Base-by-base conservation (phyloP, 371 early-diverging fungal species). In the Choanephora cucurbitarum region DNA sequence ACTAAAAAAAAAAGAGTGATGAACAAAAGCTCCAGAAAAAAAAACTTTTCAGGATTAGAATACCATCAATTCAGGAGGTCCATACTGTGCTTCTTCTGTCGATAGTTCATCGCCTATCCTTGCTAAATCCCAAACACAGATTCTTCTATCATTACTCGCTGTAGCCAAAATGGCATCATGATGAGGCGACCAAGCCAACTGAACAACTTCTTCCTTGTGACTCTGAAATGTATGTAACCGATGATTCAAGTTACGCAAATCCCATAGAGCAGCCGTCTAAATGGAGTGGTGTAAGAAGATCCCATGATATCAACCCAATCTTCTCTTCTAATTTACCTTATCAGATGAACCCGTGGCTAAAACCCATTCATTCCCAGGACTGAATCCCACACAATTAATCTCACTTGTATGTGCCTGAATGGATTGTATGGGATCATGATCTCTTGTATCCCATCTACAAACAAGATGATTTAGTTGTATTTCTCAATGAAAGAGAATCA, bases 341-440 rank as follows among this genome's bases (percentile, higher is more conserved):
- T 99, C 99, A 10, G 90, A 86, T 2, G 96, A 91, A n/a, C 95
- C 97, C 2, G 99, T 99, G 0, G 95, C 97, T 18, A 99, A 71
- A n/a, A 98, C 70, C 67, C 81, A 88, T 64, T 95, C 95, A 61
- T 89, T 94, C 31, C 77, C 73, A 6, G 96, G 96, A 67, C 92
- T 92, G 76, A 96, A 99, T n/a, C 89, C 90, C 1, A 97, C 90
- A 69, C 93, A 92, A 64, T 96, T 98, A 50, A 97, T 89, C 61
- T 98, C 98, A 14, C 88, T 86, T 11, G 70, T 64, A 79, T 99
- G 98, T 3, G 99, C 97, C 18, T 84, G 79, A 15, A 93, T 85
- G 53, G 84, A 75, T 52, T 88, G 81, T 13, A 79, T 69, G 0
- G 94, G 87, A 57, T 82, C 59, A 58, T 45, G 69, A 65, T 51